A percentile compares a stretch with the other conserved stretches of the same genome.
These are phyloP conservation scores for Hirsutella rhossiliensis DNA, from an alignment of 2,329 filamentous ascomycete genomes.

Conservation along the genomic window DNA sequence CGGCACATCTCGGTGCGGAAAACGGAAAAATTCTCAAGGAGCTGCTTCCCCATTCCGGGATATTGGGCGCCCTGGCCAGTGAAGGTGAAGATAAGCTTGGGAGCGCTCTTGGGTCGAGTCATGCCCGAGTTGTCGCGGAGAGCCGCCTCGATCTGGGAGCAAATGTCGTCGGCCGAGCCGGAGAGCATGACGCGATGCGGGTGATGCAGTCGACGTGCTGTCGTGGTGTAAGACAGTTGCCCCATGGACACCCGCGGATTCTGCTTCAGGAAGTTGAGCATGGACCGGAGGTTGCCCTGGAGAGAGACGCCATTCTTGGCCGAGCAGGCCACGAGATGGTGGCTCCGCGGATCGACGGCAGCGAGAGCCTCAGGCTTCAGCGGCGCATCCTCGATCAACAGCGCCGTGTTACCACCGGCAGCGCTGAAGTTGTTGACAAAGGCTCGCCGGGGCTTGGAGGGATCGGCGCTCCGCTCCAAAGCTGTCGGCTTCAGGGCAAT, in stretches of 20 bases:
- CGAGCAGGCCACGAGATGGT: slow-evolving; percentile 7
- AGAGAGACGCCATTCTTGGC: slow-evolving; percentile 7
- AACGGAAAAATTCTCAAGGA: slow-evolving; percentile 14
- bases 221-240: slow-evolving; percentile 41
- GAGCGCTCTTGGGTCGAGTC: not conserved
- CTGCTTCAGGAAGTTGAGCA: slow-evolving; percentile 28
- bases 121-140: not conserved
- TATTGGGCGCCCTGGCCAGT: slow-evolving; percentile 27
- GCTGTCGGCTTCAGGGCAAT: slow-evolving; percentile 43
- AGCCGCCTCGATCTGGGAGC: not conserved
- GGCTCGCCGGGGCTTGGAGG: slow-evolving; percentile 28
- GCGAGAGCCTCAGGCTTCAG: not conserved
- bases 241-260: slow-evolving; percentile 24
- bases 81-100: slow-evolving; percentile 22
- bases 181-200: not conserved
- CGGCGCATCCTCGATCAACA: slow-evolving; percentile 52
- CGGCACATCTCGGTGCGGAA: slow-evolving; percentile 18
- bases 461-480: slow-evolving; percentile 30
- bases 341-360: slow-evolving; percentile 30
- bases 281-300: slow-evolving; percentile 12
- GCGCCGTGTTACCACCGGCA: slow-evolving; percentile 58
- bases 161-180: not conserved
- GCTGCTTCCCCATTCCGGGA: slow-evolving; percentile 14
- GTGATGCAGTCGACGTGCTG: slow-evolving; percentile 23
- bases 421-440: slow-evolving; percentile 61